These are phyloP conservation scores for Chlorella sorokiniana DNA, from an alignment of 139 green algal species.

Conservation along the genomic window DNA sequence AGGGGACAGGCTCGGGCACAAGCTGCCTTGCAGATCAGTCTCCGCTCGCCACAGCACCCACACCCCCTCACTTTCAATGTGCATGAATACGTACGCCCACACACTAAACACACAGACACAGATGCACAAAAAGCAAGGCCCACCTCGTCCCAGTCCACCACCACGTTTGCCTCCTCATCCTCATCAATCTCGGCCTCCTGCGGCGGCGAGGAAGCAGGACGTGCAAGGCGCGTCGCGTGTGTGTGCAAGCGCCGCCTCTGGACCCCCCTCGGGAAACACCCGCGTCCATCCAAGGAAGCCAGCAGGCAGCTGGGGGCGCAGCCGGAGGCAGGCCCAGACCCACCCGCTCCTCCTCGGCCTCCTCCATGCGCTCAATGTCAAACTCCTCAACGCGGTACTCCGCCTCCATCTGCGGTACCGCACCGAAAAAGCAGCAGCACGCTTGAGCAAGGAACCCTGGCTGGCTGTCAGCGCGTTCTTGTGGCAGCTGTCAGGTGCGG, in stretches of 20 bases:
- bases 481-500: no score
- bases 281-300: no score
- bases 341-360: constrained; percentile 61
- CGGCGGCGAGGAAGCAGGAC: neutral
- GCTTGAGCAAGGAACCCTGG: neutral
- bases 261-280: no score
- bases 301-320: neutral
- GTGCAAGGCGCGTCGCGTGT: no score
- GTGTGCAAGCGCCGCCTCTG: no score
- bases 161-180: constrained; percentile 50
- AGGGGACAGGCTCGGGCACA: no score
- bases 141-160: constrained; percentile 72
- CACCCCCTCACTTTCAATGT: neutral
- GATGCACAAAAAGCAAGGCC: no score
- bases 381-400: constrained; percentile 46
- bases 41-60: no score
- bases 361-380: constrained; percentile 50
- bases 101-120: neutral
- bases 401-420: constrained; percentile 50
- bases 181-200: constrained; percentile 65
- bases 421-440: neutral
- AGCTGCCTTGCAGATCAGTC: no score
- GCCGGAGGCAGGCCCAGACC: neutral
- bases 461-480: no score
- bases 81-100: neutral